These are phyloP conservation scores for Trapa incisa DNA, from an alignment of 345 rosid genomes.

Conservation along the genomic window DNA sequence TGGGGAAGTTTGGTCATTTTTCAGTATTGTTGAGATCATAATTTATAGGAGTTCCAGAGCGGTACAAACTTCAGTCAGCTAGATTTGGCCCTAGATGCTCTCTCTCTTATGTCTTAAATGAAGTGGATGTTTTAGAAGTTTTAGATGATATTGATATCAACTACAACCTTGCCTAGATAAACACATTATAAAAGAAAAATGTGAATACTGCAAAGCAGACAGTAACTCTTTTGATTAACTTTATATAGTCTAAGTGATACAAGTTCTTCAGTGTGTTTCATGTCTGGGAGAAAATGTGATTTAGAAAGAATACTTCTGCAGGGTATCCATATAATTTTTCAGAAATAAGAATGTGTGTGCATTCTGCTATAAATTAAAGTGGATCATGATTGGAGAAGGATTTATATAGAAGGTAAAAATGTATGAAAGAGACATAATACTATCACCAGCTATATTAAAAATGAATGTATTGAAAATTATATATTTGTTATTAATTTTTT, in stretches of 20 bases:
- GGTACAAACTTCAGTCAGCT: not conserved
- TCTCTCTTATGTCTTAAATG: not conserved
- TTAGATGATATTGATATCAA: not conserved
- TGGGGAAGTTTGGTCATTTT: not conserved
- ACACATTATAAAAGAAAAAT: too few relatives aligned
- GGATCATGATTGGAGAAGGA: too few relatives aligned
- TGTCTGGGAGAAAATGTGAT: not conserved
- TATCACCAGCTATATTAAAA: too few relatives aligned
- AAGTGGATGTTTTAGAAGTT: not conserved
- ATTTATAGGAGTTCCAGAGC: not conserved
- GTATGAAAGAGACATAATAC: too few relatives aligned
- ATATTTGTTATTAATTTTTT: too few relatives aligned
- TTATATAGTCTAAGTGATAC: not conserved
- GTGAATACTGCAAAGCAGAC: too few relatives aligned
- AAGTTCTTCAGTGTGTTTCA: not conserved
- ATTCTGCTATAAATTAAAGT: too few relatives aligned
- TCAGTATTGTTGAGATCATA: not conserved
- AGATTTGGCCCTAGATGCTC: not conserved
- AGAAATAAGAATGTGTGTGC: not conserved
- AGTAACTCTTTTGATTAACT: not conserved
- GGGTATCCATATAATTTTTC: not conserved
- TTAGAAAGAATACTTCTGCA: not conserved
- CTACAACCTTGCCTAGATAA: not conserved
- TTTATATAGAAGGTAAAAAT: too few relatives aligned
- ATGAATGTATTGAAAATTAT: too few relatives aligned